Conservation (phyloP, 2,329 filamentous ascomycete species). For the Scortechinia acanthostroma region DNA sequence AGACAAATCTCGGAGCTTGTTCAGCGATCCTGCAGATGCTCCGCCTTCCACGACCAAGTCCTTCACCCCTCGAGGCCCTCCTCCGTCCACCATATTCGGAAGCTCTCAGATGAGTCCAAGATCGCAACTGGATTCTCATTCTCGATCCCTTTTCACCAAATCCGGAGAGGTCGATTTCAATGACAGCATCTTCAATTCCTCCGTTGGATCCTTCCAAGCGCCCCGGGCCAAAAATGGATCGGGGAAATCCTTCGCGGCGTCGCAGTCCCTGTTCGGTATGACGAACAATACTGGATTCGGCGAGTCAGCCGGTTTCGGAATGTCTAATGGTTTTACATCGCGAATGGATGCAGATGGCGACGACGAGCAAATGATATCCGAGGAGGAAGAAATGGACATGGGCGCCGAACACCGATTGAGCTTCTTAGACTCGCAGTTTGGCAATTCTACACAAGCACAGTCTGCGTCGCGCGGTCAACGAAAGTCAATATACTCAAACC, state of each 20-base stretch:
- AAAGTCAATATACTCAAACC: slow-evolving; percentile 1
- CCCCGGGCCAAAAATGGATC: not conserved
- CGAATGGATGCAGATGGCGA: not conserved
- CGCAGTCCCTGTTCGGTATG: not conserved
- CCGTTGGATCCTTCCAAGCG: not conserved
- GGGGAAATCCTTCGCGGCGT: not conserved
- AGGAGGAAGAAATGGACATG: not conserved
- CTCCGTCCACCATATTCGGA: not conserved
- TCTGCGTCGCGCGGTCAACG: not conserved
- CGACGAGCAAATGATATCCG: too few species aligned
- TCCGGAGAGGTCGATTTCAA: not conserved
- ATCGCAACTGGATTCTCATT: not conserved
- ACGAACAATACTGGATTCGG: not conserved
- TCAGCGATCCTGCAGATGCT: not conserved
- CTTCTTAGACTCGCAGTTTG: not conserved
- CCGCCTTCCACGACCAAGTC: not conserved
- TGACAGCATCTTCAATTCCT: slow-evolving; percentile 1
- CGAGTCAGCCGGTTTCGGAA: not conserved
- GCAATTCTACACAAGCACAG: not conserved
- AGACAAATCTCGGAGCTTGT: not conserved
- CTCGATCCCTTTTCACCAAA: not conserved
- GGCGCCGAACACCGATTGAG: not conserved
- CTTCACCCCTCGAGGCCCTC: not conserved
- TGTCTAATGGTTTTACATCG: not conserved
- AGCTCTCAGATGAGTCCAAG: not conserved